Conservation (phyloP, 352 stramenopile species). For the Blastocystis sp. region DNA sequence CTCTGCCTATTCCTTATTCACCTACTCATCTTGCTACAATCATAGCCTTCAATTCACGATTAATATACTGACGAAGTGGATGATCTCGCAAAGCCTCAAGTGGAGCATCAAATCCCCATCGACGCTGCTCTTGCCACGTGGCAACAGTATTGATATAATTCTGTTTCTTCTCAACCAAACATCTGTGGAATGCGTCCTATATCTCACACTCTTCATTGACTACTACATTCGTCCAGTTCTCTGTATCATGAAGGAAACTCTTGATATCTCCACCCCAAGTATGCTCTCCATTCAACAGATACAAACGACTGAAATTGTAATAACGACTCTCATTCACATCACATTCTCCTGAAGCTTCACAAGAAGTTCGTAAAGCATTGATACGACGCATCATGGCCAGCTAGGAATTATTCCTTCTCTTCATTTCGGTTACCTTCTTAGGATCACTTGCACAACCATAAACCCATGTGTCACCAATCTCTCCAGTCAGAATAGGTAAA, state of each 20-base stretch:
- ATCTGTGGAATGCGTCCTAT: conserved; percentile 47
- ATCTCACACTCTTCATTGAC: neutral
- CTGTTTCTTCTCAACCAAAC: neutral
- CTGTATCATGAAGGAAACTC: conserved; percentile 56
- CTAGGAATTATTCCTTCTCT: neutral
- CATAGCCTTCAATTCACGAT: neutral
- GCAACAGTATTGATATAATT: conserved; percentile 54
- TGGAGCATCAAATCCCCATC: conserved; percentile 43
- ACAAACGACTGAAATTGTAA: conserved; percentile 59
- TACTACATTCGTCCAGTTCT: conserved; percentile 60
- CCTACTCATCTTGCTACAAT: neutral
- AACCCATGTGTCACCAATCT: conserved; percentile 57
- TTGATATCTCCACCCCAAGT: conserved; percentile 60
- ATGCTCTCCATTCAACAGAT: conserved; percentile 51
- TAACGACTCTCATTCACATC: conserved; percentile 4
- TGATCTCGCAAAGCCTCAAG: conserved; percentile 34
- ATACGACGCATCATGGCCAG: conserved; percentile 42
- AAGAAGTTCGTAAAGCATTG: neutral
- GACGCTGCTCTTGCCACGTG: conserved; percentile 49
- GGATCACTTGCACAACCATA: conserved; percentile 45
- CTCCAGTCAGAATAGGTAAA: conserved; percentile 19
- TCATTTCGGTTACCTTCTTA: conserved; percentile 16
- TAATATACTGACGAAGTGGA: neutral
- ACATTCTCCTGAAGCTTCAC: conserved; percentile 1
- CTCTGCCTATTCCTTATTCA: neutral